Conservation (phyloP, 352 stramenopile genomes). For the Aphanomyces invadans region DNA sequence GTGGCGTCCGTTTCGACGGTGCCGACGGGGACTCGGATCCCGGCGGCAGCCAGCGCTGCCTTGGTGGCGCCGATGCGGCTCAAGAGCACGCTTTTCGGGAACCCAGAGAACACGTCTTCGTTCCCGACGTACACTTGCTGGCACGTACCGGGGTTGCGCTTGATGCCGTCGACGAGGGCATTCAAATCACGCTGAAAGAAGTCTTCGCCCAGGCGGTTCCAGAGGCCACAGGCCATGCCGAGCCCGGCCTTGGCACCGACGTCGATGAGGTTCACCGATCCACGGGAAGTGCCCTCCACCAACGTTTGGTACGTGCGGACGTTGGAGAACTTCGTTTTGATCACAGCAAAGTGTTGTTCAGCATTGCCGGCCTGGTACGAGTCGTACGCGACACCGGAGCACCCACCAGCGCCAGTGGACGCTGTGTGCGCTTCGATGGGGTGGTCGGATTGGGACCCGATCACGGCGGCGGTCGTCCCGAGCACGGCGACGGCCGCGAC, state of each 20-base stretch:
- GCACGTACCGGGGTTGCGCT: slow-evolving; percentile 32
- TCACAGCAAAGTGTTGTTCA: slow-evolving; percentile 28
- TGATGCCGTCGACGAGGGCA: slow-evolving; percentile 46
- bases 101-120: slow-evolving; percentile 53
- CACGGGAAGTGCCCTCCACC: slow-evolving; percentile 24
- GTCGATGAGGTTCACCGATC: slow-evolving; percentile 32
- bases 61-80: neutral
- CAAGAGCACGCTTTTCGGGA: neutral
- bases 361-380: slow-evolving; percentile 29
- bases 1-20: slow-evolving; percentile 42
- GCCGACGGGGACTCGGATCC: slow-evolving; percentile 39
- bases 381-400: slow-evolving; percentile 28
- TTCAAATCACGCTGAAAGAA: slow-evolving; percentile 43
- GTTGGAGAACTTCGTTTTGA: slow-evolving; percentile 30
- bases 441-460: neutral
- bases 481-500: neutral
- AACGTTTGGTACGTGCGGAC: slow-evolving; percentile 37
- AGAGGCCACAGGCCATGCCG: slow-evolving; percentile 44
- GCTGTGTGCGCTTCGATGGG: neutral
- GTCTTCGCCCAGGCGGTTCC: slow-evolving; percentile 28
- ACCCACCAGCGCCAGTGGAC: neutral
- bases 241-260: slow-evolving; percentile 27
- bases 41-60: slow-evolving; percentile 14
- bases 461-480: neutral
- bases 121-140: slow-evolving; percentile 65